Evolutionary conservation across 2,329 filamentous ascomycete species (phyloP).

Genomic region (Zasmidium cellare): DNA sequence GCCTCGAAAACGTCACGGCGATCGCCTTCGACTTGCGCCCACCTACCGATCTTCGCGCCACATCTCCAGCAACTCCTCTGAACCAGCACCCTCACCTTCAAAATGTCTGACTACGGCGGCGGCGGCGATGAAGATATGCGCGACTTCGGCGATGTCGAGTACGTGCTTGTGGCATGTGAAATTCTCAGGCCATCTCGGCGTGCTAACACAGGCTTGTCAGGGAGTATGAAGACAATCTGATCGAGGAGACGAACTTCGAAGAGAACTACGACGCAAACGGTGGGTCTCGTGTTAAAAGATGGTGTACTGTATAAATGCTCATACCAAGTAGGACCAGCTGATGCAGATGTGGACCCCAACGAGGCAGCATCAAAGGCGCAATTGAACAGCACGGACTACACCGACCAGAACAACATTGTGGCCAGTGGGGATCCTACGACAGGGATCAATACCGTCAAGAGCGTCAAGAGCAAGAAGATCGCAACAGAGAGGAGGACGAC

Average conservation of each 20-base stretch:
- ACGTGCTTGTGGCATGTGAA: conserved; percentile 11
- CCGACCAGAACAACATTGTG: conserved; percentile 44
- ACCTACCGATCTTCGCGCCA: background rate
- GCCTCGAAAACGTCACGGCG: background rate
- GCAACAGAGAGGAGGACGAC: conserved; percentile 84
- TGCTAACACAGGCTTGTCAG: conserved; percentile 22
- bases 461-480: conserved; percentile 78
- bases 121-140: conserved; percentile 40
- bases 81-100: background rate
- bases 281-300: background rate
- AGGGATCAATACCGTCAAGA: conserved; percentile 54
- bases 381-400: conserved; percentile 32
- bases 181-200: background rate
- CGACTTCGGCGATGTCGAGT: conserved; percentile 37
- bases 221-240: conserved; percentile 39
- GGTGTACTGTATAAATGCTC: conserved; percentile 1
- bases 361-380: conserved; percentile 13
- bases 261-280: conserved; percentile 52
- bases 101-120: conserved; percentile 50
- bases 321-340: conserved; percentile 36
- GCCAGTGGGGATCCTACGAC: conserved; percentile 45
- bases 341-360: conserved; percentile 21
- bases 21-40: background rate
- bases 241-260: conserved; percentile 54
- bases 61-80: background rate